Evolutionary conservation across 2,329 filamentous ascomycete genomes (phyloP), one percentile per base, ranked within the genome.

Genomic region (Sporothrix euskadiensis): DNA sequence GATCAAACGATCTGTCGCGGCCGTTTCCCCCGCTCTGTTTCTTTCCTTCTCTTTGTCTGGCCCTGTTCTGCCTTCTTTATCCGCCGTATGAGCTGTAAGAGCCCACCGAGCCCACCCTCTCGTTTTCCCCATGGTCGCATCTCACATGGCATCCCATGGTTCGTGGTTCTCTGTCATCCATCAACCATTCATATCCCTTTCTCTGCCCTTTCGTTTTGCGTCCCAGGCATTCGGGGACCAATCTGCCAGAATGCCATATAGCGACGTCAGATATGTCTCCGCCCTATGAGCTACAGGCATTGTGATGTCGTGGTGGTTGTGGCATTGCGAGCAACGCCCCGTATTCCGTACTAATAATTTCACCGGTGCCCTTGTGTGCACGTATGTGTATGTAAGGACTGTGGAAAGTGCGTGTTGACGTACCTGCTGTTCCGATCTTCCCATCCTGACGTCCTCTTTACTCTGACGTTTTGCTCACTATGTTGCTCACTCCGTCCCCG

Each of bases 1-100:
- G 63, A 66, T 66, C 63, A 66, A 32, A 66, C 63, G 41, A 66
- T 49, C 41, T 22, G 39, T n/a, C 41, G 63, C 63, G 44, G 63
- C 41, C 2, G 57, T 57, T 61, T 22, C 4, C 66, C 26, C 47
- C 22, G 16, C 35, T 35, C 54, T 47, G 44, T 22, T 19, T 54
- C 44, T 63, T 39, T 61, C 19, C 14, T 52, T 52, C n/a, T 52
- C 30, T 41, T 59, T 52, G n/a, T 71, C 56, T 71, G 44, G n/a
- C 16, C 39, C 26, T 49, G 69, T 59, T 70, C 59, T 70, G 44
- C 41, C 52, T 30, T 44, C n/a, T 57, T 59, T 59, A 70, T 59
- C 68, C 68, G 52, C 35, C 32, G 52, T 47, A 35, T 3, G 32
- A 63, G 35, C 16, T 49, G 56, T n/a, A 59, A 59, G 56, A 39